These are phyloP conservation scores for Suillus luteus DNA, from an alignment of 768 basidiomycete species.

Conservation along the genomic window DNA sequence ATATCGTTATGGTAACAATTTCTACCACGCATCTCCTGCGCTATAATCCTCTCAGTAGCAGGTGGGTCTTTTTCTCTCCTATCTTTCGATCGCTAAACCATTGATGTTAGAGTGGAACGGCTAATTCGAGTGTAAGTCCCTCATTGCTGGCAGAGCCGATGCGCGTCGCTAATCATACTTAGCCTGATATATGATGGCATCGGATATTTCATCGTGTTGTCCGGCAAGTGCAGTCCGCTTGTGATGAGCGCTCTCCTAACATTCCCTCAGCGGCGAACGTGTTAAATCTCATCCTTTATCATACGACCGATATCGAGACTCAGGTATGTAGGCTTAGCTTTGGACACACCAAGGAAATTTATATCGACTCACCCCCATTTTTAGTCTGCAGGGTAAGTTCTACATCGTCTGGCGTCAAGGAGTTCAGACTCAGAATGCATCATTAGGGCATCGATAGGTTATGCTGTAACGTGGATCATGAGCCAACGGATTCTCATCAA, in stretches of 20 bases:
- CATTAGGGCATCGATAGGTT: conserved; percentile 53
- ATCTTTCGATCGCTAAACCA: conserved; percentile 13
- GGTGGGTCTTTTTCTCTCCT: conserved; percentile 21
- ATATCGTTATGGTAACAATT: conserved; percentile 50
- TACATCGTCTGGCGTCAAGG: background rate
- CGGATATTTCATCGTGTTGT: conserved; percentile 59
- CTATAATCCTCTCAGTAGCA: conserved; percentile 36
- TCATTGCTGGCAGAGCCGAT: conserved; percentile 13
- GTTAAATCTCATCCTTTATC: conserved; percentile 54
- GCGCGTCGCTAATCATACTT: background rate
- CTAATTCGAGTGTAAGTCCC: conserved; percentile 32
- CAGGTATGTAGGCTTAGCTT: conserved; percentile 41
- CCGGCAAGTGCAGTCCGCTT: conserved; percentile 36
- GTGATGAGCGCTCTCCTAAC: background rate
- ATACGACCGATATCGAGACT: conserved; percentile 36
- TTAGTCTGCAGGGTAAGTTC: too few relatives aligned
- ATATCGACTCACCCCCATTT: conserved; percentile 5
- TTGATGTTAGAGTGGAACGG: conserved; percentile 25
- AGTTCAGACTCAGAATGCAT: background rate
- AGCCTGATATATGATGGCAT: conserved; percentile 73
- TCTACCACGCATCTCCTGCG: conserved; percentile 54
- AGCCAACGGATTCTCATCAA: conserved; percentile 59
- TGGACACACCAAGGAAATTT: conserved; percentile 13
- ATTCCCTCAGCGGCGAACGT: conserved; percentile 45
- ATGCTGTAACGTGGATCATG: conserved; percentile 63